These are phyloP conservation scores for Solanum chacoense DNA, from an alignment of 305 asterid species.

Conservation along the genomic window DNA sequence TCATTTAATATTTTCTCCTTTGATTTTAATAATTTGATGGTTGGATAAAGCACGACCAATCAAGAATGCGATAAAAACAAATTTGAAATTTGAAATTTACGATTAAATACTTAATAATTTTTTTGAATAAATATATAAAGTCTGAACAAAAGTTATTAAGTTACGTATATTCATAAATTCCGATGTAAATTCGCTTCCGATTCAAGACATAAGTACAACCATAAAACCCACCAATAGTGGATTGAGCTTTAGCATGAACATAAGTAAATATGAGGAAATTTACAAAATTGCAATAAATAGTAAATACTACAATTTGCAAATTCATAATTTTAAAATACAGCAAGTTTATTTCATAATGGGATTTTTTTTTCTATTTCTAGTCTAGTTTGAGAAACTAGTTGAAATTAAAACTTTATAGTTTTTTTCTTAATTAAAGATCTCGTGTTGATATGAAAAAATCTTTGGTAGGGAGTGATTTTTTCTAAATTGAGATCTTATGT, in stretches of 20 bases:
- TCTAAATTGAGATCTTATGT: accelerated
- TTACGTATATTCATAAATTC: not conserved
- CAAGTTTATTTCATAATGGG: too few species aligned
- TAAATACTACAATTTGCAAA: not conserved
- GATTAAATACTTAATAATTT: not conserved
- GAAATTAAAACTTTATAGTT: too few species aligned
- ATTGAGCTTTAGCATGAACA: not conserved
- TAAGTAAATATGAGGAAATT: not conserved
- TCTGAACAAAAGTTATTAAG: not conserved
- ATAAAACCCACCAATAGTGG: not conserved
- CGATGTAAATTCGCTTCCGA: not conserved
- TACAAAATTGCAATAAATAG: not conserved
- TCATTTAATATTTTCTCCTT: not conserved
- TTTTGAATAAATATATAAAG: not conserved
- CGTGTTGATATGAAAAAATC: too few species aligned
- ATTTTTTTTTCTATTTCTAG: too few species aligned
- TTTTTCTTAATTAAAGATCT: too few species aligned
- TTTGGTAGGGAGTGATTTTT: too few species aligned
- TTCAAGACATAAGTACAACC: not conserved
- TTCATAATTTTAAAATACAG: too few species aligned
- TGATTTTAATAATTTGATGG: not conserved
- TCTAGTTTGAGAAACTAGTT: too few species aligned
- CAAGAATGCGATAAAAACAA: not conserved
- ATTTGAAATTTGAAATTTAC: not conserved
- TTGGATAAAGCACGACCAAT: not conserved